These are phyloP conservation scores for Leccinellum albellum DNA, from an alignment of 768 basidiomycete genomes.

Conservation along the genomic window DNA sequence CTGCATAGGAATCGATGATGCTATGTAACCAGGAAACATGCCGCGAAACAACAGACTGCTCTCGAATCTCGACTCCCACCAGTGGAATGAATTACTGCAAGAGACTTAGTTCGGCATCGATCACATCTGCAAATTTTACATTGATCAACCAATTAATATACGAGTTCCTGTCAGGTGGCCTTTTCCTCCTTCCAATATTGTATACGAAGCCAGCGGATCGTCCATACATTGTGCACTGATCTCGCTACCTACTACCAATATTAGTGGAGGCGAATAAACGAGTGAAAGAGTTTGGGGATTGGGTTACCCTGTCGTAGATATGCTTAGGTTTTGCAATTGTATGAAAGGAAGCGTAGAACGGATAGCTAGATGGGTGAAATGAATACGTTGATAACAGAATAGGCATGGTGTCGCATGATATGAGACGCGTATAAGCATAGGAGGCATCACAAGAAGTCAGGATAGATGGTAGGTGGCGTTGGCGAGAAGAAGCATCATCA, in stretches of 20 bases:
- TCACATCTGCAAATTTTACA: not conserved
- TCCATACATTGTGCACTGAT: not conserved
- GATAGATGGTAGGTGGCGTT: not conserved
- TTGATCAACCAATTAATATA: not conserved
- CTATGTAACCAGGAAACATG: not conserved
- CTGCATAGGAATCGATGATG: not conserved
- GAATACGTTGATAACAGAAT: not conserved
- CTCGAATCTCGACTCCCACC: not conserved
- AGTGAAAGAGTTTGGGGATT: slow-evolving; percentile 7
- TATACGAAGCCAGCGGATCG: too few relatives aligned
- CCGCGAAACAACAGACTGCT: not conserved
- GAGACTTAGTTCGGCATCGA: not conserved
- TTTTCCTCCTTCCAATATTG: not conserved
- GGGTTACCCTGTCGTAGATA: slow-evolving; percentile 8
- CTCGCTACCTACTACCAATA: not conserved
- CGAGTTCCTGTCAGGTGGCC: not conserved
- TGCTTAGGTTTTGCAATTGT: not conserved
- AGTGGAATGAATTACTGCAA: not conserved
- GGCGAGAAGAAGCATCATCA: slow-evolving; percentile 7
- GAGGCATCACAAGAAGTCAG: slow-evolving; percentile 4
- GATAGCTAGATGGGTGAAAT: slow-evolving; percentile 6
- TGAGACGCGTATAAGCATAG: not conserved
- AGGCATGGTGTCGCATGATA: slow-evolving; percentile 10
- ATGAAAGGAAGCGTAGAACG: not conserved
- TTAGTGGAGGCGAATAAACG: not conserved